Percentiles rank a stretch among this genome's conserved stretches.
Evolutionary conservation across 768 basidiomycete genomes (phyloP).

Genomic region (Agaricus sinodeliciosus): DNA sequence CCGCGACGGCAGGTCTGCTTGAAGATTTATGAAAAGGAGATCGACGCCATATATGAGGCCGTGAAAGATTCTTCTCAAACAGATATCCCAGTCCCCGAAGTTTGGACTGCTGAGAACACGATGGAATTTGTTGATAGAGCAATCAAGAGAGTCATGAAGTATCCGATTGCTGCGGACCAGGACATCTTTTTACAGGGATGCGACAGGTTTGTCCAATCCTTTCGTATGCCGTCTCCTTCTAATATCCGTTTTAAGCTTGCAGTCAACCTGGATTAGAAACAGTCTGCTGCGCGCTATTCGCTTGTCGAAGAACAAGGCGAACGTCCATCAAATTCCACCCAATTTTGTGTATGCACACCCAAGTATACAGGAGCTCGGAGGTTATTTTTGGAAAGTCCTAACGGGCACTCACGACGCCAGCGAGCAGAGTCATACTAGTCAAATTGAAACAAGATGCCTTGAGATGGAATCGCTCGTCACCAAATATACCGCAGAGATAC

Average conservation of each 20-base stretch:
- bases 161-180: conserved; percentile 19
- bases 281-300: conserved; percentile 28
- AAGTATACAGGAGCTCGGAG: conserved; percentile 17
- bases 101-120: conserved; percentile 15
- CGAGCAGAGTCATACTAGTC: not conserved
- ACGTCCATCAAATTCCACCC: conserved; percentile 16
- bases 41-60: conserved; percentile 27
- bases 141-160: conserved; percentile 26
- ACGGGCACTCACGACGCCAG: not conserved
- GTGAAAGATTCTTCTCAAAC: conserved; percentile 25
- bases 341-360: conserved; percentile 31
- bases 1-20: conserved; percentile 30
- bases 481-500: not conserved
- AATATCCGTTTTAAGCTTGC: conserved; percentile 21
- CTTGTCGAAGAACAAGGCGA: conserved; percentile 11
- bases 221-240: not conserved
- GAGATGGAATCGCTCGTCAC: not conserved
- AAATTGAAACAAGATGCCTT: not conserved
- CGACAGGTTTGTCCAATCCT: conserved; percentile 23
- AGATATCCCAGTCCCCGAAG: conserved; percentile 18
- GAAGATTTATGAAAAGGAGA: conserved; percentile 32
- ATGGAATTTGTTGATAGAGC: conserved; percentile 10
- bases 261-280: conserved; percentile 35
- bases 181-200: conserved; percentile 35
- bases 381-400: not conserved